Percentiles rank a stretch among this genome's conserved stretches.
These are phyloP conservation scores for Diaporthe sp. DNA, from an alignment of 2,329 filamentous ascomycete genomes.

Conservation along the genomic window DNA sequence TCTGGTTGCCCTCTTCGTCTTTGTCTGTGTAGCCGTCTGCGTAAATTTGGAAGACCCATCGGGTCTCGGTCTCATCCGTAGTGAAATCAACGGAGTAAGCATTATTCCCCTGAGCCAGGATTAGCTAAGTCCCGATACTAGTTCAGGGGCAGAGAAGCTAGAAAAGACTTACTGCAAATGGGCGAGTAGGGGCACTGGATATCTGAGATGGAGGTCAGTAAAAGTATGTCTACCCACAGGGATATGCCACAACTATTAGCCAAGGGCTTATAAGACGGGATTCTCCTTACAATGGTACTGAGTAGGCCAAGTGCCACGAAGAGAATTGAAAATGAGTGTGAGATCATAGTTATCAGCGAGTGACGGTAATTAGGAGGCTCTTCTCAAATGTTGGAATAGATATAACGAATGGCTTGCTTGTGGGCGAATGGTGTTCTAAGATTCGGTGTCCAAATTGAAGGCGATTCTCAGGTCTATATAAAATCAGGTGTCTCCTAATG, in stretches of 20 bases:
- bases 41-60: conserved; percentile 14
- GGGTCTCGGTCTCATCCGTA: neutral
- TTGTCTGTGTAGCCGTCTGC: conserved; percentile 1
- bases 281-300: neutral
- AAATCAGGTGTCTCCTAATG: neutral
- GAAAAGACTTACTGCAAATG: neutral
- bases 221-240: neutral
- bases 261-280: neutral
- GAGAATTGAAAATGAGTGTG: neutral
- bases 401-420: neutral
- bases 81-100: conserved; percentile 5
- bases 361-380: neutral
- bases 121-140: neutral
- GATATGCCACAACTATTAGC: neutral
- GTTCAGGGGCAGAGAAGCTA: neutral
- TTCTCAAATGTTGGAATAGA: neutral
- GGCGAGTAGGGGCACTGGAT: neutral
- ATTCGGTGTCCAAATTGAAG: neutral
- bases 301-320: neutral
- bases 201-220: neutral
- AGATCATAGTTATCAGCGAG: neutral
- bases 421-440: neutral
- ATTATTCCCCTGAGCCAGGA: neutral
- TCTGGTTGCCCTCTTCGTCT: conserved; percentile 6
- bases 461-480: neutral